phyloP scores from a whole-genome alignment of 2,329 filamentous ascomycete genomes.

The Juglanconis oblonga region DNA sequence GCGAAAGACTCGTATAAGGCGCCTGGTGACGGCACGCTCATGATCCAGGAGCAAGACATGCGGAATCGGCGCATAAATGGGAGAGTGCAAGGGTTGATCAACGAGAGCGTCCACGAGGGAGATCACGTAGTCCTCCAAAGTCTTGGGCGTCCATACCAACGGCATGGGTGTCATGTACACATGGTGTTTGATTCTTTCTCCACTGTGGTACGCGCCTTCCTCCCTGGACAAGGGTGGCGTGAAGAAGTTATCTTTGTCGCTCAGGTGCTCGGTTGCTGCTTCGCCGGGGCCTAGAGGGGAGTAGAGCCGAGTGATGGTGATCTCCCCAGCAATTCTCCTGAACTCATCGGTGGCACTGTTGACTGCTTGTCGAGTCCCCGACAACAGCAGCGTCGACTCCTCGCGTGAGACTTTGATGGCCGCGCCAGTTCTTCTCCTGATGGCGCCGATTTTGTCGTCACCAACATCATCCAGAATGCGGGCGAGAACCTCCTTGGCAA shows the following conservation, averaged over 20 bases:
- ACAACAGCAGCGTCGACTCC: conserved; percentile 24
- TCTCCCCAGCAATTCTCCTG: conserved; percentile 14
- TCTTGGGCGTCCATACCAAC: conserved; percentile 17
- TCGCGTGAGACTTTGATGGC: conserved; percentile 23
- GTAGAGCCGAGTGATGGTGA: conserved; percentile 19
- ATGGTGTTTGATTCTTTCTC: neutral
- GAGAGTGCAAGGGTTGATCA: neutral
- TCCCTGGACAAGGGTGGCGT: conserved; percentile 11
- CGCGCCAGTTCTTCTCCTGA: conserved; percentile 26
- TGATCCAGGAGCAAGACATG: conserved; percentile 27
- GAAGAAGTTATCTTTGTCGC: neutral
- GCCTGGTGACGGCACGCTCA: conserved; percentile 34
- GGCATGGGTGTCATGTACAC: conserved; percentile 8
- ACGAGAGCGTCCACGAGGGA: conserved; percentile 34
- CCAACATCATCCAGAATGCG: conserved; percentile 13
- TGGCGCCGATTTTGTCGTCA: conserved; percentile 25
- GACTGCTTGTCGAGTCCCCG: conserved; percentile 22
- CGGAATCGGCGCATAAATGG: neutral
- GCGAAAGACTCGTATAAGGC: conserved; percentile 38
- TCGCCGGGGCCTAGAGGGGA: neutral
- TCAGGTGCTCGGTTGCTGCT: neutral
- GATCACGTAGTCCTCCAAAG: conserved; percentile 41
- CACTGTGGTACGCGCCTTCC: conserved; percentile 3
- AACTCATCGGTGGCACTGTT: conserved; percentile 24
- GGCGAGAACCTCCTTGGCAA: conserved; percentile 21